A percentile compares a stretch with the other conserved stretches of the same genome.
phyloP scores from a whole-genome alignment of 2,329 filamentous ascomycete genomes.

The Verticillium nonalfalfae region DNA sequence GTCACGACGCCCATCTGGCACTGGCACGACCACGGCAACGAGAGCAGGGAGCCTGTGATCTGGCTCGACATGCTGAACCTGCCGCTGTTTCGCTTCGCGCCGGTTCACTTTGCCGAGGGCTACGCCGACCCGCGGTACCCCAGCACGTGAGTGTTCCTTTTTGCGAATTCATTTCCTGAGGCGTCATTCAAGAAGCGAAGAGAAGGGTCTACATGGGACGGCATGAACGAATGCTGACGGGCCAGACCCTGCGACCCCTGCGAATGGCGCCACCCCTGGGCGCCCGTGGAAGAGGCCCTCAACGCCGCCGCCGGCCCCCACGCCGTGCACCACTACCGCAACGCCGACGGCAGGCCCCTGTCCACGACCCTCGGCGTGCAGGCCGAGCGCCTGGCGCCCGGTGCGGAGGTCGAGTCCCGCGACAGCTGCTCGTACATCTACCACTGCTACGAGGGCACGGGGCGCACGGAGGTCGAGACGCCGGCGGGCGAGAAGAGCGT shows the following conservation, averaged over 20 bases:
- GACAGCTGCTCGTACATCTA: slow-evolving; percentile 46
- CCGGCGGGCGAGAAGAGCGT: slow-evolving; percentile 21
- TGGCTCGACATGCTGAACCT: slow-evolving; percentile 53
- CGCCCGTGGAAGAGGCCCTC: slow-evolving; percentile 28
- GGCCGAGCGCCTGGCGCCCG: slow-evolving; percentile 38
- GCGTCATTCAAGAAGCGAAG: not conserved
- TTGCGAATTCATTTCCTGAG: too few species aligned
- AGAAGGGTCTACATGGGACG: too few species aligned
- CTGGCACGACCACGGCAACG: slow-evolving; percentile 56
- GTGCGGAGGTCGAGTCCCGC: slow-evolving; percentile 24
- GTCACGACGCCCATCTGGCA: slow-evolving; percentile 53
- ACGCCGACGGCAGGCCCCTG: slow-evolving; percentile 20
- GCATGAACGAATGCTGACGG: not conserved
- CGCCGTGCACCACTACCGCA: slow-evolving; percentile 28
- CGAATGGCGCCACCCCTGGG: slow-evolving; percentile 38
- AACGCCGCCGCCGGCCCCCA: slow-evolving; percentile 22
- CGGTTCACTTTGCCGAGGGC: slow-evolving; percentile 48
- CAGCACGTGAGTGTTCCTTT: slow-evolving; percentile 23
- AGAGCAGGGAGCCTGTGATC: slow-evolving; percentile 45
- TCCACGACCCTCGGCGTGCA: slow-evolving; percentile 39
- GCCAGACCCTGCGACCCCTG: slow-evolving; percentile 23
- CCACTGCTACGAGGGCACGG: slow-evolving; percentile 43
- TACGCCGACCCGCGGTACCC: slow-evolving; percentile 41
- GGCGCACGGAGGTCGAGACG: slow-evolving; percentile 30
- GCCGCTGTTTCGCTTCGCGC: slow-evolving; percentile 41